Conservation (phyloP, 108 stramenopile species). For the Nitzschia putrida region DNA sequence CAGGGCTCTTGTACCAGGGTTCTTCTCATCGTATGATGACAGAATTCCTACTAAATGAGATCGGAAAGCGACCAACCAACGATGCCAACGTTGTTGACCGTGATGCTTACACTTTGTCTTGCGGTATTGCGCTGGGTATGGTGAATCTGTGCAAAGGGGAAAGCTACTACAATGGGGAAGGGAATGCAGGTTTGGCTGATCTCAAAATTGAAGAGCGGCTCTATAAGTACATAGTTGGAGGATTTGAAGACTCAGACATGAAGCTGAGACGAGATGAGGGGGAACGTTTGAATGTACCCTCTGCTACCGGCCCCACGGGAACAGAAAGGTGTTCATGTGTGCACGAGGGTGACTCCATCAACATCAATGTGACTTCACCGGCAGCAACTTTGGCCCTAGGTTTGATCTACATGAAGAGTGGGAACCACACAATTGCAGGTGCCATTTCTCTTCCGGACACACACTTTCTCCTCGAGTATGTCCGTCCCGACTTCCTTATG, state of each 20-base stretch:
- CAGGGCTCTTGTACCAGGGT: constrained; percentile 90
- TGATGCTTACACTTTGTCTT: constrained; percentile 88
- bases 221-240: constrained; percentile 84
- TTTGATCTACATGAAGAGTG: constrained; percentile 89
- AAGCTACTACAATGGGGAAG: constrained; percentile 21
- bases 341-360: constrained; percentile 84
- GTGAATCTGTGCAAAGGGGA: constrained; percentile 77
- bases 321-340: constrained; percentile 82
- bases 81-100: constrained; percentile 80
- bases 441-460: constrained; percentile 90
- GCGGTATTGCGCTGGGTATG: constrained; percentile 92
- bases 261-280: constrained; percentile 44
- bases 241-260: constrained; percentile 53
- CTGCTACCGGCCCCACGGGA: constrained; percentile 37
- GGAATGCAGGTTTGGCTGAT: constrained; percentile 82
- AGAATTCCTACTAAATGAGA: constrained; percentile 95
- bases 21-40: constrained; percentile 95
- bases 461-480: constrained; percentile 89
- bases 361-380: constrained; percentile 94
- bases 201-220: constrained; percentile 92
- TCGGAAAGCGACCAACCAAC: constrained; percentile 78
- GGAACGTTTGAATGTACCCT: constrained; percentile 45
- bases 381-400: constrained; percentile 93
- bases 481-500: constrained; percentile 91
- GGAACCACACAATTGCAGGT: constrained; percentile 75